Base-by-base conservation (phyloP, 345 rosid species). In the Linum lewisii region DNA sequence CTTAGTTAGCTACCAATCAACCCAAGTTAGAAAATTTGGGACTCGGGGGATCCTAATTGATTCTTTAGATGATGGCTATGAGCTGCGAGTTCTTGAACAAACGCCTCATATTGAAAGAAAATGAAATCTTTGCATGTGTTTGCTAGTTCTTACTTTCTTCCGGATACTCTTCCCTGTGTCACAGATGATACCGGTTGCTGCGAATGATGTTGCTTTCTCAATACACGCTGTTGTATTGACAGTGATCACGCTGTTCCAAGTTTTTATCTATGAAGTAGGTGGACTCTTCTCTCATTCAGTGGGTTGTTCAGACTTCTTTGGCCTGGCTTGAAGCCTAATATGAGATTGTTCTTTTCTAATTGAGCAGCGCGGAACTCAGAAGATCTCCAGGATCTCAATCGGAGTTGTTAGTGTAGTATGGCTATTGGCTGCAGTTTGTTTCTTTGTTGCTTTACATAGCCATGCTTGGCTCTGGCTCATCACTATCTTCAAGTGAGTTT, bases 101-200 rank as follows among this genome's bases (percentile, higher is more conserved):
- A n/a, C n/a, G n/a, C n/a, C n/a, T n/a, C n/a, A n/a, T n/a, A n/a
- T n/a, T n/a, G n/a, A n/a, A n/a, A n/a, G n/a, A n/a, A n/a, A n/a
- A n/a, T n/a, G n/a, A n/a, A n/a, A n/a, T n/a, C n/a, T n/a, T n/a
- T n/a, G n/a, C n/a, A n/a, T n/a, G n/a, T n/a, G n/a, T n/a, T n/a
- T n/a, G n/a, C n/a, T n/a, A n/a, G n/a, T n/a, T n/a, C n/a, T n/a
- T n/a, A n/a, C n/a, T n/a, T n/a, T n/a, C n/a, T n/a, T n/a, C n/a
- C n/a, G n/a, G n/a, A n/a, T n/a, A n/a, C 23, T 62, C 15, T 57
- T 72, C 34, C 34, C 34, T 29, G 7, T 29, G 34, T 1, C 7
- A 63, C 86, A 91, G 98, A 91, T 91, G 88, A 88, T 91, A 61
- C 98, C 98, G 0, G 96, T 91, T 32, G 98, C 96, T 58, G 81